phyloP scores from a whole-genome alignment of 345 rosid genomes.

The Aquilaria yunnanensis region DNA sequence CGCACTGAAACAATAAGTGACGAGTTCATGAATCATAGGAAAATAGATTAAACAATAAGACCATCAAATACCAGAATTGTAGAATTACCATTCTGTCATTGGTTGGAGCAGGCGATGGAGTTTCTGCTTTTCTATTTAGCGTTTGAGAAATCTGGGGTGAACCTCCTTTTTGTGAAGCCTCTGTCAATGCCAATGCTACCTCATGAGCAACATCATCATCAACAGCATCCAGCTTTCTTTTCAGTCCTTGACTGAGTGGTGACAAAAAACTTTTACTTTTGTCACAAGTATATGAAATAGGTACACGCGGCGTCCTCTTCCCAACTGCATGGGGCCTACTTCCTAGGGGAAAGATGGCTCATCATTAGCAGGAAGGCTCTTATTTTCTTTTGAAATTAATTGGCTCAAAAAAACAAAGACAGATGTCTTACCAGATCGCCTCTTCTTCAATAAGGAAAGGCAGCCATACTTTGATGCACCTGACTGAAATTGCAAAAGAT shows the following conservation, averaged over 20 bases:
- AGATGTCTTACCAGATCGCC: conserved; percentile 50
- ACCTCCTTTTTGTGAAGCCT: conserved; percentile 69
- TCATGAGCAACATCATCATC: conserved; percentile 80
- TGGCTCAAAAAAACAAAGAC: conserved; percentile 7
- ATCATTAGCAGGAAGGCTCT: no score
- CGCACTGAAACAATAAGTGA: conserved; percentile 34
- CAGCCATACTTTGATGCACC: conserved; percentile 46
- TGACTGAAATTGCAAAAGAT: conserved; percentile 63
- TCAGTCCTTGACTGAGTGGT: conserved; percentile 48
- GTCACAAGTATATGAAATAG: conserved; percentile 48
- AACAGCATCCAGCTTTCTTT: conserved; percentile 36
- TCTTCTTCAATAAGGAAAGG: conserved; percentile 59
- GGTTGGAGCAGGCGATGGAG: conserved; percentile 39
- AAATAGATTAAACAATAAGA: background rate
- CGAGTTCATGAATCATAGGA: conserved; percentile 17
- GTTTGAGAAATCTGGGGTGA: conserved; percentile 53
- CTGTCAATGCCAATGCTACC: conserved; percentile 68
- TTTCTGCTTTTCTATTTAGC: conserved; percentile 47
- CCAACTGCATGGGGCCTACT: conserved; percentile 80
- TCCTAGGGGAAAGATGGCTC: conserved; percentile 30
- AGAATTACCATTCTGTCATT: conserved; percentile 44
- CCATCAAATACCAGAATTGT: conserved; percentile 14
- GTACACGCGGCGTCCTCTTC: conserved; percentile 82
- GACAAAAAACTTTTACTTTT: conserved; percentile 50
- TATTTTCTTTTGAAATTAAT: background rate